Percentiles rank a stretch among this genome's conserved stretches.
Conservation (phyloP, 805 yeast species). For the Lachancea nothofagi region DNA sequence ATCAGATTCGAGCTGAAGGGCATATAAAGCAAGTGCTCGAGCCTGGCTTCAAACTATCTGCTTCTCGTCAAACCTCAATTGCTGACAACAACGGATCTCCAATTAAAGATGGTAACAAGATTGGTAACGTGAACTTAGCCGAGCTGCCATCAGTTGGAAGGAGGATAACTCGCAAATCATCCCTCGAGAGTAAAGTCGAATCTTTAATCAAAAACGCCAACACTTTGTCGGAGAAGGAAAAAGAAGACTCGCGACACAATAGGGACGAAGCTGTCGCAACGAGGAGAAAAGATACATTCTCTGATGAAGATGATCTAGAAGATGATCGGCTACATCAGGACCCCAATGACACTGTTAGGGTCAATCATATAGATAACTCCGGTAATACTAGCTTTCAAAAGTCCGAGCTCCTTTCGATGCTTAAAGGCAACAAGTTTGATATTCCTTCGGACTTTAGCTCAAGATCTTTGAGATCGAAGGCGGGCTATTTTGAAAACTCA, state of each 20-base stretch:
- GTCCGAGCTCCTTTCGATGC: slow-evolving; percentile 23
- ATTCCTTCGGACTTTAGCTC: slow-evolving; percentile 13
- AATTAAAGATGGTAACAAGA: slow-evolving; percentile 20
- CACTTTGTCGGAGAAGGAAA: slow-evolving; percentile 16
- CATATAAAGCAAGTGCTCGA: slow-evolving; percentile 1
- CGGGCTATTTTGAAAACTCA: slow-evolving; percentile 26
- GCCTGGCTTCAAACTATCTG: slow-evolving; percentile 2
- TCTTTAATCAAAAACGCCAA: slow-evolving; percentile 16
- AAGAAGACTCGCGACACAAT: slow-evolving; percentile 11
- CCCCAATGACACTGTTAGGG: slow-evolving; percentile 18
- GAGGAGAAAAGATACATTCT: slow-evolving; percentile 20
- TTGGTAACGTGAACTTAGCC: slow-evolving; percentile 26
- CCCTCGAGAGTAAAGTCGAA: slow-evolving; percentile 22
- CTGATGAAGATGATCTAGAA: slow-evolving; percentile 17
- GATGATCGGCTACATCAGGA: slow-evolving; percentile 13
- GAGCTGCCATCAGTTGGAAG: slow-evolving; percentile 21
- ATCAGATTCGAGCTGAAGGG: slow-evolving; percentile 4
- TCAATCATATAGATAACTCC: slow-evolving; percentile 12
- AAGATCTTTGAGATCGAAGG: slow-evolving; percentile 15
- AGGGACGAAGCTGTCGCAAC: slow-evolving; percentile 16
- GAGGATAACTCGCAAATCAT: slow-evolving; percentile 21
- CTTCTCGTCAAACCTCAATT: slow-evolving; percentile 28
- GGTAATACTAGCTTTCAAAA: slow-evolving; percentile 26
- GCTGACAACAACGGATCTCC: slow-evolving; percentile 32
- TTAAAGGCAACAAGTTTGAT: slow-evolving; percentile 22